Conservation (phyloP, 83 land plant genomes). For the Isoetes engelmannii region DNA sequence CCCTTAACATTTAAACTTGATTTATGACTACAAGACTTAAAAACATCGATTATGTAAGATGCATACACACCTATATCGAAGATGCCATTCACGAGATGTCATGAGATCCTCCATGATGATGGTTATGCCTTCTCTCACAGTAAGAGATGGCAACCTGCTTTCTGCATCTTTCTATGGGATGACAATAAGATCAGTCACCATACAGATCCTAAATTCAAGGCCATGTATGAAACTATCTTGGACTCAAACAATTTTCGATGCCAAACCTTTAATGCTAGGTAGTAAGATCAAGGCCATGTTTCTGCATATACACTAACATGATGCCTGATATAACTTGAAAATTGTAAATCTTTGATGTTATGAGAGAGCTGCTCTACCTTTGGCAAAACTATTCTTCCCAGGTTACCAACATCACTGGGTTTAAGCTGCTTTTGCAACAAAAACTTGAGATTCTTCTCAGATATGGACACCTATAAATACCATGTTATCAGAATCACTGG, state of each 20-base stretch:
- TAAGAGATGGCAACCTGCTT: slow-evolving; percentile 44
- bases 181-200: too few species aligned
- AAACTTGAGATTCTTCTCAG: slow-evolving; percentile 35
- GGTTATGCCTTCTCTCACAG: slow-evolving; percentile 49
- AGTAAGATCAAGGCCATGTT: not conserved
- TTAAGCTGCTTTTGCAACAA: slow-evolving; percentile 65
- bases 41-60: not conserved
- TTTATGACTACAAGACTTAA: not conserved
- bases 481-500: not conserved
- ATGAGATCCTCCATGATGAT: slow-evolving; percentile 60
- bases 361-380: slow-evolving; percentile 37
- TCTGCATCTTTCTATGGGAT: slow-evolving; percentile 61
- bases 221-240: too few species aligned
- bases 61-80: slow-evolving; percentile 50
- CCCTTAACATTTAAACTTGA: too few species aligned
- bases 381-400: slow-evolving; percentile 70
- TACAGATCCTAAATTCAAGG: too few species aligned
- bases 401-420: slow-evolving; percentile 64
- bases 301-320: not conserved
- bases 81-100: slow-evolving; percentile 38
- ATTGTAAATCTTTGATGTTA: not conserved
- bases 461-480: not conserved
- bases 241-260: too few species aligned
- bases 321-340: not conserved
- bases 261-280: not conserved